Evolutionary conservation across 2,329 filamentous ascomycete species (phyloP).

Genomic region (Grosmannia clavigera): DNA sequence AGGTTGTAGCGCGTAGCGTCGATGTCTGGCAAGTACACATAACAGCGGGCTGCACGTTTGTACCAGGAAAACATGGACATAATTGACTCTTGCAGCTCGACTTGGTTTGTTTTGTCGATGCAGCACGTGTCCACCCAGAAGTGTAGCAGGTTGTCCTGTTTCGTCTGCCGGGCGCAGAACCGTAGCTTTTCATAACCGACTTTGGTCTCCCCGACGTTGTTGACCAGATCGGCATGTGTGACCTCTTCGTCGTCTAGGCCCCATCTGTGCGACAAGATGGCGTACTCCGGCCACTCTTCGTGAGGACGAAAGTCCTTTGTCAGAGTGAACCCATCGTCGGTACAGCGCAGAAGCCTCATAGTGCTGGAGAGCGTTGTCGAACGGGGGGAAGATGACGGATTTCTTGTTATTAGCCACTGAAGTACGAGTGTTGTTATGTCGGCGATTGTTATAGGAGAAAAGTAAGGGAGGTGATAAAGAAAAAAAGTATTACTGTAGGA

Average conservation of each 20-base stretch:
- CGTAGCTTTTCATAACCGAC: slow-evolving; percentile 6
- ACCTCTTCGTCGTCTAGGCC: slow-evolving; percentile 7
- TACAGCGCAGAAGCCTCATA: not conserved
- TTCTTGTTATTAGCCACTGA: not conserved
- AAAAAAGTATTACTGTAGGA: not conserved
- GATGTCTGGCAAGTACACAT: slow-evolving; percentile 7
- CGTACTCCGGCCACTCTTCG: not conserved
- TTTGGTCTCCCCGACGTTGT: slow-evolving; percentile 1
- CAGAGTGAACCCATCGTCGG: not conserved
- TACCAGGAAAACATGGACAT: slow-evolving; percentile 10
- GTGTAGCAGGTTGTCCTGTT: not conserved
- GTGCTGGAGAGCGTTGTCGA: not conserved
- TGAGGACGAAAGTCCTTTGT: not conserved
- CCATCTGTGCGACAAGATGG: slow-evolving; percentile 19
- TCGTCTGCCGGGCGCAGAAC: not conserved
- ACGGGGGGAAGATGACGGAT: not conserved
- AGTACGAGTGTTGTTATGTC: not conserved
- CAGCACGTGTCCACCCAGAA: slow-evolving; percentile 10
- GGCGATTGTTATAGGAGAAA: not conserved
- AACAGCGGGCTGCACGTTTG: slow-evolving; percentile 1
- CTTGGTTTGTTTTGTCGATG: slow-evolving; percentile 6
- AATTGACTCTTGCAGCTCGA: slow-evolving; percentile 7
- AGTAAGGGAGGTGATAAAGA: not conserved
- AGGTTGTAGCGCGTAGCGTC: not conserved
- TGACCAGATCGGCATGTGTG: slow-evolving; percentile 8